Base-by-base conservation (phyloP, 1,284 basidiomycete species). In the Amylostereum areolatum region DNA sequence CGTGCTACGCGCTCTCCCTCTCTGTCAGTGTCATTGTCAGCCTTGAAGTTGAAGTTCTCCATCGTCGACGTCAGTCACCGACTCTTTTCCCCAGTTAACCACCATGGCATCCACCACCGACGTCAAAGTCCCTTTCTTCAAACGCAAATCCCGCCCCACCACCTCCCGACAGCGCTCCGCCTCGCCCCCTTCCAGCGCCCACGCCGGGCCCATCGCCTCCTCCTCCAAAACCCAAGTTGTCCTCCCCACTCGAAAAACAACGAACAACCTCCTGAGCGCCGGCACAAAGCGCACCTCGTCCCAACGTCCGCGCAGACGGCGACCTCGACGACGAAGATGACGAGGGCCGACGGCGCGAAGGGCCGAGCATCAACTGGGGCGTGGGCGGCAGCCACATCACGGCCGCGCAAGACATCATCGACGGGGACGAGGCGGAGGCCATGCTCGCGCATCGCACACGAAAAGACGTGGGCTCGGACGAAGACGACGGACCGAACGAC, bases 341-440 rank as follows among this genome's bases (percentile, higher is more conserved):
- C 2, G 75, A 77, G 35, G 68, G 64, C 25, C 63, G 69, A 28
- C 66, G 69, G 58, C 74, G 66, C 46, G 81, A 87, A 28, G 85
- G 85, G 0, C 85, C 84, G 25, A 85, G 87, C 57, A 80, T 91
- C 46, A 88, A 90, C 62, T 91, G 87, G 88, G 80, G 83, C 0
- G 73, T 83, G 11, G 73, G 75, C 25, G 83, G 80, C 30, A 88
- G 86, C 5, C 86, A 89, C 61, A 61, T 75, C 18, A 77, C 81
- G 55, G 73, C 83, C 3, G 89, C 76, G 12, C 67, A 83, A 48
- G 86, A 89, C 47, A 89, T 90, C 35, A 62, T 89, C 24, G 81
- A 81, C 34, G 88, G 90, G 1, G 89, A 92, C 57, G 87, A 90
- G 66, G 80, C 81, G 2, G 84, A 85, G 58, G 87, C 80, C 57